Percentiles rank a stretch among this genome's conserved stretches.
Conservation (phyloP, 352 stramenopile species). For the Phytophthora megakarya region DNA sequence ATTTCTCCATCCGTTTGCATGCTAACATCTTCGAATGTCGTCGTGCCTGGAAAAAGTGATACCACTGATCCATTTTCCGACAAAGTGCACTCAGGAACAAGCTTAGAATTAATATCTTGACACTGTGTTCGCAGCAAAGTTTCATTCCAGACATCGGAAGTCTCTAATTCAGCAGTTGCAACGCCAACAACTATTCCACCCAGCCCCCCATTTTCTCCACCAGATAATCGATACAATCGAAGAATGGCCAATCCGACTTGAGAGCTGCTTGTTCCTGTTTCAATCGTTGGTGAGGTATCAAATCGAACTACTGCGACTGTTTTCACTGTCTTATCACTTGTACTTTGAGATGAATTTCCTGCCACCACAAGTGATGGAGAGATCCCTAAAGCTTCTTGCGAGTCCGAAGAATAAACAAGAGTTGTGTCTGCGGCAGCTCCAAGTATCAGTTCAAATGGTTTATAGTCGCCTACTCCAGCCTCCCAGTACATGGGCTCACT, state of each 20-base stretch:
- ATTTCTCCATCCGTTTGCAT: constrained; percentile 33
- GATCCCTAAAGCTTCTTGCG: constrained; percentile 11
- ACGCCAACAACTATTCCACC: constrained; percentile 62
- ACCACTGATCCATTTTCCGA: constrained; percentile 20
- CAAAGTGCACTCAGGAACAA: constrained; percentile 31
- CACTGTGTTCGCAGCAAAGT: constrained; percentile 30
- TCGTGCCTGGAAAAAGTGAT: constrained; percentile 41
- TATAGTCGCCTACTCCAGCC: constrained; percentile 34
- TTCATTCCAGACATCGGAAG: constrained; percentile 48
- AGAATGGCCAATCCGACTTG: constrained; percentile 61
- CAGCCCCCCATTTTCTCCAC: constrained; percentile 66
- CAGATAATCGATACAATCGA: constrained; percentile 57
- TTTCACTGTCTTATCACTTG: constrained; percentile 23
- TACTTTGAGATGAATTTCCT: constrained; percentile 59
- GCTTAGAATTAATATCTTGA: constrained; percentile 8
- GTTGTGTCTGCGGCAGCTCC: constrained; percentile 49
- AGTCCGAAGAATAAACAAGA: constrained; percentile 36
- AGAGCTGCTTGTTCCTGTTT: constrained; percentile 41
- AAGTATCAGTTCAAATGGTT: constrained; percentile 45
- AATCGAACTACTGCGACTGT: constrained; percentile 51
- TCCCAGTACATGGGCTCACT: constrained; percentile 78
- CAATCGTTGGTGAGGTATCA: constrained; percentile 38
- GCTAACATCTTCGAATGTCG: constrained; percentile 39
- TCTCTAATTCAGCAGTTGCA: constrained; percentile 21
- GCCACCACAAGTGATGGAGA: constrained; percentile 37